These are phyloP conservation scores for Neurospora sublineolata DNA, from an alignment of 495 filamentous ascomycete genomes.

Conservation along the genomic window DNA sequence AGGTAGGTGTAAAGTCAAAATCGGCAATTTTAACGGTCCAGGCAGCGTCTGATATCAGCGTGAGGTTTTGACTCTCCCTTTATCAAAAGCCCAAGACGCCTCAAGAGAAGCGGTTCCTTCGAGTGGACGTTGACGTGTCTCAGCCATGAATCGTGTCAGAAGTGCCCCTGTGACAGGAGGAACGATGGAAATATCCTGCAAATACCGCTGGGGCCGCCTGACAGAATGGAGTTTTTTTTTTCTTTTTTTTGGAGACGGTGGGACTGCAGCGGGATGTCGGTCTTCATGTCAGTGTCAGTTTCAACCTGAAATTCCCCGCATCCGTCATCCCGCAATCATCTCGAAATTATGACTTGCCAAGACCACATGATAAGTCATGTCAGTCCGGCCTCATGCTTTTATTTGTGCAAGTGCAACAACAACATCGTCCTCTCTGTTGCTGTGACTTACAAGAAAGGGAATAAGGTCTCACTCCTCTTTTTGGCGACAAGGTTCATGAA, in stretches of 20 bases:
- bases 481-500: not conserved
- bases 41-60: not conserved
- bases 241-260: not conserved
- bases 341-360: not conserved
- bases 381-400: not conserved
- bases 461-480: not conserved
- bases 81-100: not conserved
- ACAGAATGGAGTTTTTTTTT: not conserved
- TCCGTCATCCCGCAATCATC: not conserved
- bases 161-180: not conserved
- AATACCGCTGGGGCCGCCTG: not conserved
- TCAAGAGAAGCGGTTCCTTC: not conserved
- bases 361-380: not conserved
- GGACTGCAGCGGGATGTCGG: not conserved
- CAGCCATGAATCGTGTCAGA: not conserved
- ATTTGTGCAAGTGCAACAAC: not conserved
- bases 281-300: not conserved
- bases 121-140: not conserved
- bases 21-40: not conserved
- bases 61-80: not conserved
- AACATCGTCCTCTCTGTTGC: not conserved
- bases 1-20: not conserved
- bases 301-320: not conserved
- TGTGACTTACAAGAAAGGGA: not conserved
- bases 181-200: not conserved